Conservation (phyloP, 2,329 filamentous ascomycete species). For the Cercospora sp. region DNA sequence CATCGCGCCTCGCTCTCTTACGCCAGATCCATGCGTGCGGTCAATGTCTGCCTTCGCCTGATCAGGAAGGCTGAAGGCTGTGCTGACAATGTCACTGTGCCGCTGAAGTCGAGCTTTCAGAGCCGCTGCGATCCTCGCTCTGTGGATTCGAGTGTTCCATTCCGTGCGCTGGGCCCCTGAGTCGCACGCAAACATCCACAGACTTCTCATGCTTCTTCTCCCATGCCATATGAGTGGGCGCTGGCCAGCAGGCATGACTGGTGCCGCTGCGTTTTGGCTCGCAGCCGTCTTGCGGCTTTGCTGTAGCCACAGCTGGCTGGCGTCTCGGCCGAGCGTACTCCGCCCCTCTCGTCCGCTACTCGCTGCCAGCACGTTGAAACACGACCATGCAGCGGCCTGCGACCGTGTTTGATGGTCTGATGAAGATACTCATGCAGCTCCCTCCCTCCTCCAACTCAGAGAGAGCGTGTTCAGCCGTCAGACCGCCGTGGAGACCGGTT, state of each 20-base stretch:
- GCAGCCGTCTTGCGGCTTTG: not conserved
- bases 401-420: not conserved
- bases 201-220: not conserved
- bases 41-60: not conserved
- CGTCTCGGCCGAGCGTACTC: not conserved
- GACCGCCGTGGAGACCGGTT: not conserved
- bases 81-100: not conserved
- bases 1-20: not conserved
- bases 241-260: not conserved
- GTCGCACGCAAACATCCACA: not conserved
- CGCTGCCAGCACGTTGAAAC: not conserved
- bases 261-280: not conserved
- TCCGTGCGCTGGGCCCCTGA: not conserved
- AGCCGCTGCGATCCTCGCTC: not conserved
- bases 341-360: not conserved
- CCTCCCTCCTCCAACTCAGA: not conserved
- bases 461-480: not conserved
- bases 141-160: not conserved
- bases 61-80: not conserved
- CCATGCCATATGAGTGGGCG: not conserved
- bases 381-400: not conserved
- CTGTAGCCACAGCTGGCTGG: not conserved
- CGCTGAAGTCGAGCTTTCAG: not conserved
- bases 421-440: not conserved
- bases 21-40: not conserved